A percentile compares a stretch with the other conserved stretches of the same genome.
These are phyloP conservation scores for Chytridium lagenaria DNA, from an alignment of 371 early-diverging fungal species.

Conservation along the genomic window DNA sequence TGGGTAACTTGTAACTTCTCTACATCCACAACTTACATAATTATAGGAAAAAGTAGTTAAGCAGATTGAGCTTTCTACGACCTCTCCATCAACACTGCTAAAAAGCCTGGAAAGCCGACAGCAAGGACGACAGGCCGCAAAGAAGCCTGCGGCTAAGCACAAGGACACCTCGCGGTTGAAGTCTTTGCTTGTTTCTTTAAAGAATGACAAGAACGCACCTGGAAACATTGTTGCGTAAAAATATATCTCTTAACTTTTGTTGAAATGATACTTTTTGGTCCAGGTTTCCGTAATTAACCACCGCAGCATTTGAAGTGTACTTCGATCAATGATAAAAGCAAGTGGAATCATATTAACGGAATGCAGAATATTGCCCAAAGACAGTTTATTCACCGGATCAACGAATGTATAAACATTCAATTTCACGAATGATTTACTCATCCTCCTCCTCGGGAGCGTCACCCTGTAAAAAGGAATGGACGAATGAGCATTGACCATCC, in stretches of 20 bases:
- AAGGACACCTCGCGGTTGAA: slow-evolving; percentile 77
- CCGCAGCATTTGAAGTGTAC: too few relatives aligned
- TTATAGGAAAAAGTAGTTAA: slow-evolving; percentile 51
- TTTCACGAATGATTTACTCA: slow-evolving; percentile 9
- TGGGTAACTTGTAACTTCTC: too few relatives aligned
- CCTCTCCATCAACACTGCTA: slow-evolving; percentile 26
- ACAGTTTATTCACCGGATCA: too few relatives aligned
- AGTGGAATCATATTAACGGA: background rate
- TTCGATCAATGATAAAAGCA: slow-evolving; percentile 1
- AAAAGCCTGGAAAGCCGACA: slow-evolving; percentile 29
- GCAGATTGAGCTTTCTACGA: slow-evolving; percentile 44
- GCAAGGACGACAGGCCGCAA: slow-evolving; percentile 36
- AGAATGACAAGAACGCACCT: slow-evolving; percentile 81
- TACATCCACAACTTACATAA: too few relatives aligned
- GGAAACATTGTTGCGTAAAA: slow-evolving; percentile 45
- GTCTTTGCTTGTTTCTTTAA: slow-evolving; percentile 79
- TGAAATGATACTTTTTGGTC: too few relatives aligned
- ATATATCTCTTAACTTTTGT: background rate
- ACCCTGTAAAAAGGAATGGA: slow-evolving; percentile 1
- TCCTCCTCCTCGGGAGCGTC: slow-evolving; percentile 11
- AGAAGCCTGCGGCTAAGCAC: slow-evolving; percentile 34
- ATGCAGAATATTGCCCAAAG: too few relatives aligned
- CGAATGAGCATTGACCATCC: background rate
- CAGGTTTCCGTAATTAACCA: too few relatives aligned
- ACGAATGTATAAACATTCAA: background rate